Evolutionary conservation across 495 filamentous ascomycete genomes (phyloP).

Genomic region (Platismatia glauca): DNA sequence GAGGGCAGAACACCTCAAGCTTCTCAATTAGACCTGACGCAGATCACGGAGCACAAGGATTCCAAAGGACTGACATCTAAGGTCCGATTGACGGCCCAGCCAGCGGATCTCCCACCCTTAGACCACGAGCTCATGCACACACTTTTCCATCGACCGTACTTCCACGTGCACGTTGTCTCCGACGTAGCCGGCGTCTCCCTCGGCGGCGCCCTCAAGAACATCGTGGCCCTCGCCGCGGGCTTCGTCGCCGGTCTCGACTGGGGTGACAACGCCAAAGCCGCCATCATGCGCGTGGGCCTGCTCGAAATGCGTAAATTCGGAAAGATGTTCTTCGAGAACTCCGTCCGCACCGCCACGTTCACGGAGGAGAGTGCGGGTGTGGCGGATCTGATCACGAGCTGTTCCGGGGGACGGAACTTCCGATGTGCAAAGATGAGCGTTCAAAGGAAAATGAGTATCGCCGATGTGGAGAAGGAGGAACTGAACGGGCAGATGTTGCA

Average conservation of each 20-base stretch:
- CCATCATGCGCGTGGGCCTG: conserved; percentile 90
- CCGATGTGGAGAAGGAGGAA: conserved; percentile 79
- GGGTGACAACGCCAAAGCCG: conserved; percentile 97
- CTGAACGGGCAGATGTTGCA: conserved; percentile 97
- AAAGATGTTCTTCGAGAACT: conserved; percentile 78
- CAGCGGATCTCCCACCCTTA: conserved; percentile 69
- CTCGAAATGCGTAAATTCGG: conserved; percentile 94
- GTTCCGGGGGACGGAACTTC: conserved; percentile 85
- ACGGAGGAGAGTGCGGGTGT: conserved; percentile 95
- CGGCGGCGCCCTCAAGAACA: conserved; percentile 92
- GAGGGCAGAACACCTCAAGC: conserved; percentile 44
- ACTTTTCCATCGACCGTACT: conserved; percentile 95
- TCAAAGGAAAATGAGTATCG: conserved; percentile 66
- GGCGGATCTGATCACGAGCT: conserved; percentile 92
- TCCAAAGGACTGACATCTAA: conserved; percentile 50
- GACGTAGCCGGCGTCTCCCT: conserved; percentile 96
- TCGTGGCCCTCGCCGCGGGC: conserved; percentile 88
- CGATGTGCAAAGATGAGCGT: conserved; percentile 84
- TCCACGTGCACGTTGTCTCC: conserved; percentile 84
- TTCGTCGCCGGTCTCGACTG: conserved; percentile 94
- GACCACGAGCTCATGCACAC: conserved; percentile 68
- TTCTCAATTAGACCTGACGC: conserved; percentile 49
- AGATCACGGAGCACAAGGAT: conserved; percentile 56
- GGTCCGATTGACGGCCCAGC: conserved; percentile 61
- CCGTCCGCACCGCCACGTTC: conserved; percentile 72